Percentiles rank a stretch among this genome's conserved stretches.
Evolutionary conservation across 345 rosid genomes (phyloP).

Genomic region (Moricandia moricandioides): DNA sequence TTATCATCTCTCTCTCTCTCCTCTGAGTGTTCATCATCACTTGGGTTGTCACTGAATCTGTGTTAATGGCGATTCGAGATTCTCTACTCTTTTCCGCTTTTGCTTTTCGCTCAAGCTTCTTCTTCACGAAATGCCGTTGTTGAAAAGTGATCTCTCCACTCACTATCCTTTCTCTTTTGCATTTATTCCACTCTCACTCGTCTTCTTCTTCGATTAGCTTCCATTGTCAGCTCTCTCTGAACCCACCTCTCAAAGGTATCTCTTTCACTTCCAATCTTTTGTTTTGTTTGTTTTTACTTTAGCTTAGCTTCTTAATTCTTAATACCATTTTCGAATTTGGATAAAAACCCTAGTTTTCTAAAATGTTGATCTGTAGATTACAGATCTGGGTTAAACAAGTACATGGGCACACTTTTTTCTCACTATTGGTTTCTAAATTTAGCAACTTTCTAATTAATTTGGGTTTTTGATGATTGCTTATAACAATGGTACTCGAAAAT

Average conservation of each 20-base stretch:
- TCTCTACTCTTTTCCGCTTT: conserved; percentile 27
- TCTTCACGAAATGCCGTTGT: conserved; percentile 41
- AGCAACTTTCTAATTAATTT: not conserved
- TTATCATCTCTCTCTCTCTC: conserved; percentile 15
- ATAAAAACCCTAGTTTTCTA: conserved; percentile 24
- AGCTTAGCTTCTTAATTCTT: not conserved
- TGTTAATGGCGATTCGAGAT: conserved; percentile 37
- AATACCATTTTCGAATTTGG: not conserved
- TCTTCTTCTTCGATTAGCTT: conserved; percentile 30
- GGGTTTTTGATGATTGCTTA: conserved; percentile 3
- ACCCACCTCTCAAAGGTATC: conserved; percentile 21
- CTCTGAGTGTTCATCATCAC: conserved; percentile 6
- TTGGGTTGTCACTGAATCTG: conserved; percentile 30
- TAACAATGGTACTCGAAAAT: not conserved
- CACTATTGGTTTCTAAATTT: conserved; percentile 1
- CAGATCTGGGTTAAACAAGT: conserved; percentile 28
- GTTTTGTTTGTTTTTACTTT: no score
- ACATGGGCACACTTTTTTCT: not conserved
- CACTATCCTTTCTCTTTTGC: conserved; percentile 13
- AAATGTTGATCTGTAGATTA: conserved; percentile 2
- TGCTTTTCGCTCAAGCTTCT: conserved; percentile 29
- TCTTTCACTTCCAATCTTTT: not conserved
- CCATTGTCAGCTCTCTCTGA: conserved; percentile 11
- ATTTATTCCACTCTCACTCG: conserved; percentile 29
- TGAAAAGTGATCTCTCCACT: conserved; percentile 26